Percentiles rank a stretch among this genome's conserved stretches.
phyloP scores from a whole-genome alignment of 176 grass and related monocot species.

The Pontederia crassipes region DNA sequence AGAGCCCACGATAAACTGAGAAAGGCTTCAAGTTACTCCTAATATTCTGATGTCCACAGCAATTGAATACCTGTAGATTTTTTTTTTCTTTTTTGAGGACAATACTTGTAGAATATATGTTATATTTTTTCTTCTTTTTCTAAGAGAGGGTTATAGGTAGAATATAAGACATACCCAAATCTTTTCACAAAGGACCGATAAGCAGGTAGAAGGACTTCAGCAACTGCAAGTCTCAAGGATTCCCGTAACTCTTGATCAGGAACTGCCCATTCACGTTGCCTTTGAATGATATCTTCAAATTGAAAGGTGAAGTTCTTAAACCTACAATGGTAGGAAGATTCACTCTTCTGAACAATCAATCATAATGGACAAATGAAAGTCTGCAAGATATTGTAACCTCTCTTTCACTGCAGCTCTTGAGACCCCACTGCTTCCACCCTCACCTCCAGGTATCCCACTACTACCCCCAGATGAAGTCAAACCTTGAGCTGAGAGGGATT shows the following conservation, averaged over 20 bases:
- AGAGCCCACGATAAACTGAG: no score
- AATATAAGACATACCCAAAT: conserved; percentile 47
- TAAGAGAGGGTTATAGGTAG: background rate
- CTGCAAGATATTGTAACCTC: conserved; percentile 28
- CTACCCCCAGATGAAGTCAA: conserved; percentile 19
- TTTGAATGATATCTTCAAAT: conserved; percentile 78
- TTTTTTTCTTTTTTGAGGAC: background rate
- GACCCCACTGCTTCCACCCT: conserved; percentile 40
- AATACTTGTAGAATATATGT: background rate
- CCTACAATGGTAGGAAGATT: conserved; percentile 26
- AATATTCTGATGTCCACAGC: no score
- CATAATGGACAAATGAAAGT: background rate
- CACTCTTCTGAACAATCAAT: background rate
- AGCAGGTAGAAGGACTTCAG: conserved; percentile 79
- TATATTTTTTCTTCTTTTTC: background rate
- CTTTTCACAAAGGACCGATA: conserved; percentile 83
- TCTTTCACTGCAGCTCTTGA: conserved; percentile 85
- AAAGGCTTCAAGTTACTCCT: no score
- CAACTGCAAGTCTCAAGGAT: conserved; percentile 84
- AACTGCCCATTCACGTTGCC: conserved; percentile 87
- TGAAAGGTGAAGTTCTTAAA: conserved; percentile 88
- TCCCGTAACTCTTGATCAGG: conserved; percentile 88
- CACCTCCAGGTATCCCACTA: conserved; percentile 25
- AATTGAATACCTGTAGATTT: background rate
- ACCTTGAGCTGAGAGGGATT: conserved; percentile 57